Percentiles rank a stretch among this genome's conserved stretches.
These are phyloP conservation scores for Melanopsichium pennsylvanicum DNA, from an alignment of 1,284 basidiomycete species.

Conservation along the genomic window DNA sequence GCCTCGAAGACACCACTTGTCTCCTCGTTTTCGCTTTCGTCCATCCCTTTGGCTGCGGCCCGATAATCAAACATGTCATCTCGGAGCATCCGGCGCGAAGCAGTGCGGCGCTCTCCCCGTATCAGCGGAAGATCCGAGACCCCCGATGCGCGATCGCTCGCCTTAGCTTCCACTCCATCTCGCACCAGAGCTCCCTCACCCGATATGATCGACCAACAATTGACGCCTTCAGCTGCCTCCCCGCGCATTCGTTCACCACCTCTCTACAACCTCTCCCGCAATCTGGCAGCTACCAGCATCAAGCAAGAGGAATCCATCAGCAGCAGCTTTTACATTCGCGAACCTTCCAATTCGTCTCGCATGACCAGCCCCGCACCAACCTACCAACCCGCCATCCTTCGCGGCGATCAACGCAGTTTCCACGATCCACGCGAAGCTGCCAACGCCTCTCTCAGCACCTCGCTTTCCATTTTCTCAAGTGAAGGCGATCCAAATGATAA, in stretches of 20 bases:
- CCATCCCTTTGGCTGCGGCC: no score
- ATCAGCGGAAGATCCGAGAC: slow-evolving; percentile 22
- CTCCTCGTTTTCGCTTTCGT: no score
- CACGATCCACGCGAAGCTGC: slow-evolving; percentile 18
- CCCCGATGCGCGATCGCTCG: slow-evolving; percentile 6
- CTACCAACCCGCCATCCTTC: slow-evolving; percentile 21
- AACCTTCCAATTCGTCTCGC: slow-evolving; percentile 16
- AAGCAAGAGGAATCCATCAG: slow-evolving; percentile 40
- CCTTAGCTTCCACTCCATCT: slow-evolving; percentile 1
- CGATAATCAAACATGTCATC: slow-evolving; percentile 18
- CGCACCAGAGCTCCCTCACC: slow-evolving; percentile 22
- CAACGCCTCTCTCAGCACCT: slow-evolving; percentile 25
- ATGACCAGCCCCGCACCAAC: slow-evolving; percentile 6
- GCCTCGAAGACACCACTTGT: no score
- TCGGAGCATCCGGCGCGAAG: slow-evolving; percentile 5
- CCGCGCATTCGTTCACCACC: slow-evolving; percentile 5
- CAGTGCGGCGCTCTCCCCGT: slow-evolving; percentile 19
- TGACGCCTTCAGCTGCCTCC: slow-evolving; percentile 18
- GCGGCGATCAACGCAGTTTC: slow-evolving; percentile 36
- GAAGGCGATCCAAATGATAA: slow-evolving; percentile 21
- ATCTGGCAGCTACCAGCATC: slow-evolving; percentile 21
- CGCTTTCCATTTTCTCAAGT: slow-evolving; percentile 43
- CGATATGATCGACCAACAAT: slow-evolving; percentile 16
- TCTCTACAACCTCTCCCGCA: slow-evolving; percentile 1
- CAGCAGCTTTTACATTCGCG: slow-evolving; percentile 32